Evolutionary conservation across 805 yeast species (phyloP), one percentile per base, ranked within the genome.

Genomic region (Yarrowia sp.): DNA sequence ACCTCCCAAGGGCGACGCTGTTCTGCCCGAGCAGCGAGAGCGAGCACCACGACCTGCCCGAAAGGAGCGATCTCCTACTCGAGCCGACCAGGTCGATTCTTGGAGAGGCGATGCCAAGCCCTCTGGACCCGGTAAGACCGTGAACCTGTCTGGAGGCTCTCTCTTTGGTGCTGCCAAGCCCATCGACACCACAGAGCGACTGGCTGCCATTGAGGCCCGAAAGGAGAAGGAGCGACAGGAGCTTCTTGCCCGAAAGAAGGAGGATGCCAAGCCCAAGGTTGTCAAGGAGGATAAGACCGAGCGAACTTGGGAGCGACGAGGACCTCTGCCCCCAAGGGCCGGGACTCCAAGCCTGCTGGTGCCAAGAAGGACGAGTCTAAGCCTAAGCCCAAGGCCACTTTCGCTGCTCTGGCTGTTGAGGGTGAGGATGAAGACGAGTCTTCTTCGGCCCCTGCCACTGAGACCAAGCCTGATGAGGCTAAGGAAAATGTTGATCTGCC

Each of bases 101-200:
- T 68, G 77, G 77, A 65, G 75, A 69, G 75, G 73, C 69, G 79
- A 70, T 65, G 66, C 67, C 67, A 70, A 72, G 35, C 51, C 51
- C 41, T 41, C 51, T 12, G 63, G 63, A 12, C 63, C 49, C 64
- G 71, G 75, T 67, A 72, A 48, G 33, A 58, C 63, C 30, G 63
- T 58, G 40, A 30, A 43, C 21, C 32, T 58, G 17, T 36, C 41
- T n/a, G 63, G 63, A 46, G 32, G 67, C 62, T 17, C 73, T 69
- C 95, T 96, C 5, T 90, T 91, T 77, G 96, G 96, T 0, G 78
- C 82, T 4, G 97, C 96, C 0, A 89, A 85, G 75, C 96, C 96
- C 1, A 93, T 90, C 6, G 96, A 90, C 73, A 84, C 88, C 2
- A 78, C 85, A 22, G 79, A 89, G 26, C 85, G 83, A 68, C 85